Evolutionary conservation across 2,329 filamentous ascomycete genomes (phyloP).

Genomic region (Sporothrix curviconia): DNA sequence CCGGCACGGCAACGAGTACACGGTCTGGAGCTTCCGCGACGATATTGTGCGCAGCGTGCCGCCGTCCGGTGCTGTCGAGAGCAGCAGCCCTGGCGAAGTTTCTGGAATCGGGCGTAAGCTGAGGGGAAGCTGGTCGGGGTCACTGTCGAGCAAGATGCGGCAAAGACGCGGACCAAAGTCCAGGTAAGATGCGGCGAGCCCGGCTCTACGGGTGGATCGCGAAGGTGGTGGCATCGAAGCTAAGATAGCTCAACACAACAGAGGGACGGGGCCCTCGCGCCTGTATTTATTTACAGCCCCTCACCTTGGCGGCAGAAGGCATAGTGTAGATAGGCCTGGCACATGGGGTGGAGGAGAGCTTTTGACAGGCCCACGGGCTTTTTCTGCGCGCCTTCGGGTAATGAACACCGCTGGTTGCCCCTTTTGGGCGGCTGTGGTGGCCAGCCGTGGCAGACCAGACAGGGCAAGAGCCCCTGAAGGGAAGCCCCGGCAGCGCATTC

Average conservation of each 20-base stretch:
- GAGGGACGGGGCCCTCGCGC: no score
- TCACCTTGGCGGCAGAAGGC: background rate
- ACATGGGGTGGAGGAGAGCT: slow-evolving; percentile 7
- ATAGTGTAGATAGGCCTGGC: background rate
- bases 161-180: background rate
- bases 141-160: slow-evolving; percentile 1
- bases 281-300: slow-evolving; percentile 7
- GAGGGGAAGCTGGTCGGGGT: no score
- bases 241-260: background rate
- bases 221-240: background rate
- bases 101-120: background rate
- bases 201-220: background rate
- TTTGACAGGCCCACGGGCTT: background rate
- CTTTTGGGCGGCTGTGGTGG: background rate
- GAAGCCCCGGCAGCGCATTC: background rate
- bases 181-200: background rate
- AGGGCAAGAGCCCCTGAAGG: background rate
- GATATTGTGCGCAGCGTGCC: background rate
- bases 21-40: slow-evolving; percentile 18
- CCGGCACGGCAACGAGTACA: slow-evolving; percentile 13
- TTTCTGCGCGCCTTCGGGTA: background rate
- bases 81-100: no score
- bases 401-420: slow-evolving; percentile 4
- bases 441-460: background rate
- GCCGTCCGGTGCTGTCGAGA: background rate